phyloP scores from a whole-genome alignment of 2,329 filamentous ascomycete genomes.

The Penicillium palitans region DNA sequence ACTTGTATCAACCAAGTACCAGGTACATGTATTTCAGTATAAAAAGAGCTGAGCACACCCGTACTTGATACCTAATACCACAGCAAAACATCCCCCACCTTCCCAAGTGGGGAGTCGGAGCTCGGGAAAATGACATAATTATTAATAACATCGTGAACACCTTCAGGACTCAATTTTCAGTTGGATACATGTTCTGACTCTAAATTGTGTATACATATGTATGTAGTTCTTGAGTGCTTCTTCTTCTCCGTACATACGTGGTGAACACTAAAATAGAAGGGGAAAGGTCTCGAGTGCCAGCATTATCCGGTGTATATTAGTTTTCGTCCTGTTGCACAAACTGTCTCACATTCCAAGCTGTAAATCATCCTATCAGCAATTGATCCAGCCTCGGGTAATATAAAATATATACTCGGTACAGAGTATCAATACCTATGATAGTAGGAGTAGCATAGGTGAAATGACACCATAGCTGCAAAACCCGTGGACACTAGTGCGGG shows the following conservation, averaged over 20 bases:
- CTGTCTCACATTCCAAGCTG: not conserved
- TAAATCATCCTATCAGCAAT: not conserved
- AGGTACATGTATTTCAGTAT: slow-evolving; percentile 10
- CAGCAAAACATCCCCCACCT: slow-evolving; percentile 25
- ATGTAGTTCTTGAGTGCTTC: no score
- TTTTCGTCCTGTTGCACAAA: not conserved
- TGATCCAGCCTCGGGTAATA: slow-evolving; percentile 1
- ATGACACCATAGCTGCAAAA: not conserved
- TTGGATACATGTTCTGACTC: not conserved
- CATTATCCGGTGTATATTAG: no score
- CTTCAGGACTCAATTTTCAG: not conserved
- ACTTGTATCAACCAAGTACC: slow-evolving; percentile 8
- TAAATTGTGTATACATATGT: no score
- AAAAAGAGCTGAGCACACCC: fast-evolving
- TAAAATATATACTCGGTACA: not conserved
- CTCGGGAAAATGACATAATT: slow-evolving; percentile 28
- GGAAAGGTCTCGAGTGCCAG: no score
- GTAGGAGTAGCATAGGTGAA: not conserved
- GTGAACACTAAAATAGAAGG: no score
- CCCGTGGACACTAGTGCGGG: slow-evolving; percentile 16
- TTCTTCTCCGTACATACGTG: no score
- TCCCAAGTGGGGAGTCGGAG: slow-evolving; percentile 23
- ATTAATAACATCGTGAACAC: not conserved
- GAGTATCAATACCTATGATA: no score
- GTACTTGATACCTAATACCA: slow-evolving; percentile 6